These are phyloP conservation scores for Lagenaria siceraria DNA, from an alignment of 306 rosid species.

Conservation along the genomic window DNA sequence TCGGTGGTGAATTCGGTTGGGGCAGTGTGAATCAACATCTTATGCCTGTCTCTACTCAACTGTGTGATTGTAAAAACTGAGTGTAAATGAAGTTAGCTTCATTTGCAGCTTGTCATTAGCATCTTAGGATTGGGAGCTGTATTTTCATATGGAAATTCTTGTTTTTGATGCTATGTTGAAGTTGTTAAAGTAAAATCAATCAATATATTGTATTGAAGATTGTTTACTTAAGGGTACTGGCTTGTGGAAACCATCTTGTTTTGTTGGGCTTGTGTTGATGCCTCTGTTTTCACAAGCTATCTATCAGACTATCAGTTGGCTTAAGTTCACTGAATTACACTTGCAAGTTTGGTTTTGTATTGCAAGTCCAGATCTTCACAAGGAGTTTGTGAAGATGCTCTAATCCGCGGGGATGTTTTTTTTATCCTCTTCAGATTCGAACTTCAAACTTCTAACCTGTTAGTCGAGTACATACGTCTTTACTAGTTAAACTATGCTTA, in stretches of 20 bases:
- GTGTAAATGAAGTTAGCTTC: background rate
- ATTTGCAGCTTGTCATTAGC: background rate
- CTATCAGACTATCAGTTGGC: background rate
- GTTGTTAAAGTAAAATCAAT: background rate
- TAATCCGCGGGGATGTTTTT: background rate
- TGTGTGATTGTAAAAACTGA: background rate
- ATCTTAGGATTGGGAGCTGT: background rate
- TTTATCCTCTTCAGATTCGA: background rate
- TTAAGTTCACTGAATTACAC: background rate
- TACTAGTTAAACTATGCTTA: too few relatives aligned
- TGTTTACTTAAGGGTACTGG: background rate
- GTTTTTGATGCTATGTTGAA: background rate
- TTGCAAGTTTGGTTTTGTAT: background rate
- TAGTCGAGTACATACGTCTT: too few relatives aligned
- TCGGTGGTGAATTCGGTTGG: background rate
- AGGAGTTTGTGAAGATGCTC: background rate
- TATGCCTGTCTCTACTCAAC: background rate
- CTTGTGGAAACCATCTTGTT: background rate
- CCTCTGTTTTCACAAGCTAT: slow-evolving; percentile 1
- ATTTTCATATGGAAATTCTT: background rate
- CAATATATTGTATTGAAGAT: background rate
- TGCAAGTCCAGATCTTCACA: background rate
- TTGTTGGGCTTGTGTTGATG: background rate
- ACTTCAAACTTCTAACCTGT: too few relatives aligned
- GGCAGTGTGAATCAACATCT: background rate